phyloP scores from a whole-genome alignment of 805 yeast species.

The Limtongozyma cylindracea region DNA sequence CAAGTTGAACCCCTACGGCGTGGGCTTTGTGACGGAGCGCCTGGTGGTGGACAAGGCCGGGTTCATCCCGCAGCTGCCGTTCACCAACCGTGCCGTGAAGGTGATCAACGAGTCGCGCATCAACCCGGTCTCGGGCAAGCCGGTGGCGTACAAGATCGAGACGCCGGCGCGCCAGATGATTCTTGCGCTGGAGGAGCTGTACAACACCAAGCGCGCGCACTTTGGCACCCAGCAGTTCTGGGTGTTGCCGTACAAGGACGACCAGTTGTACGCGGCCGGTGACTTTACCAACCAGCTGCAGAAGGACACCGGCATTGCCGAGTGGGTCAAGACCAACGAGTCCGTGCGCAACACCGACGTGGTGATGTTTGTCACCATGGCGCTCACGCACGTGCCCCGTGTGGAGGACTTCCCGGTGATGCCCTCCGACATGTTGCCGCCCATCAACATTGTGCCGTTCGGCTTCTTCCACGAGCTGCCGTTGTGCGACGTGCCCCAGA shows the following conservation, averaged over 20 bases:
- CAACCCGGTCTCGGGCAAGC: constrained; percentile 42
- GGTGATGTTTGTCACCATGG: constrained; percentile 65
- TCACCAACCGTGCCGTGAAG: constrained; percentile 50
- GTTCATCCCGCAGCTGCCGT: constrained; percentile 46
- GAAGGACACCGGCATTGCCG: constrained; percentile 41
- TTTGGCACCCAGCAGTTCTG: constrained; percentile 60
- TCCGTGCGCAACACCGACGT: constrained; percentile 48
- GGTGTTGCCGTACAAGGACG: constrained; percentile 59
- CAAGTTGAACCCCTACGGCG: constrained; percentile 37
- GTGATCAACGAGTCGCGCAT: constrained; percentile 49
- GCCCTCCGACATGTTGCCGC: constrained; percentile 65
- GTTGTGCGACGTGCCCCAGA: constrained; percentile 53
- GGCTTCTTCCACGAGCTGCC: constrained; percentile 64
- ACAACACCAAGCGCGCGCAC: constrained; percentile 43
- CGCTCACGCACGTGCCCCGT: constrained; percentile 62
- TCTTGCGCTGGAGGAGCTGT: constrained; percentile 35
- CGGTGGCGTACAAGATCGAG: constrained; percentile 52
- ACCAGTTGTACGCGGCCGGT: constrained; percentile 59
- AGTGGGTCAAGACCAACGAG: constrained; percentile 46
- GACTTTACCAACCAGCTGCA: constrained; percentile 69
- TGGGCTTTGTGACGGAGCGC: constrained; percentile 44
- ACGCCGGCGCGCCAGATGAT: constrained; percentile 62
- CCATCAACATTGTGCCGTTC: constrained; percentile 36
- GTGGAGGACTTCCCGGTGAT: constrained; percentile 77
- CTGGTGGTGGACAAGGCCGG: constrained; percentile 46